These are phyloP conservation scores for Akanthomyces dipterigenus DNA, from an alignment of 2,329 filamentous ascomycete genomes.

Conservation along the genomic window DNA sequence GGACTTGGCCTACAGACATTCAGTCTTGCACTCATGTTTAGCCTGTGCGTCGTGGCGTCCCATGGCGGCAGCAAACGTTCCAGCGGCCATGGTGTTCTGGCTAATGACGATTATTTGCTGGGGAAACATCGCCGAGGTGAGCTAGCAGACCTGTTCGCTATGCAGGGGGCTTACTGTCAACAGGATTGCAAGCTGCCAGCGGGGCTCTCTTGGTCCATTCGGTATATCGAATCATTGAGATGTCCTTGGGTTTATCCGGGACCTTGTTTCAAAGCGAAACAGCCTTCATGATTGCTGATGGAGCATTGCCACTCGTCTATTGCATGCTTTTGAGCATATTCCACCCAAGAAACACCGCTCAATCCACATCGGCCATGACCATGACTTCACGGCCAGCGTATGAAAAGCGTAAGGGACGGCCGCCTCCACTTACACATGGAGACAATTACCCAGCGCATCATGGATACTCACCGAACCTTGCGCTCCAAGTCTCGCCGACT, in stretches of 20 bases:
- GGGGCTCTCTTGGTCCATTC: background rate
- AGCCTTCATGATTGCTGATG: constrained; percentile 1
- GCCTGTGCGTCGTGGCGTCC: background rate
- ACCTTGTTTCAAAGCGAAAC: background rate
- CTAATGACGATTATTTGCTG: background rate
- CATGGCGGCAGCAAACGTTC: background rate
- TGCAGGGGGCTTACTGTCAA: background rate
- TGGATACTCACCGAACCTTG: background rate
- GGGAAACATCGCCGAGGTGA: background rate
- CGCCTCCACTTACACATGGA: background rate
- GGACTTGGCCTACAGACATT: background rate
- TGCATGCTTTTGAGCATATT: background rate
- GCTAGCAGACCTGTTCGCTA: background rate
- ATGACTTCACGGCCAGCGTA: background rate
- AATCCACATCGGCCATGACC: background rate
- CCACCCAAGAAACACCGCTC: background rate
- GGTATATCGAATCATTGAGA: constrained; percentile 6
- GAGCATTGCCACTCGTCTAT: background rate
- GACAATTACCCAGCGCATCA: background rate
- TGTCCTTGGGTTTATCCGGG: background rate
- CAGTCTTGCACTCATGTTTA: background rate
- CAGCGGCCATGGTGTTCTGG: background rate
- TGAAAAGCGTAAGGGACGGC: background rate
- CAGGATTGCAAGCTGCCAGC: background rate
- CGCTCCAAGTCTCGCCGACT: background rate